A percentile compares a stretch with the other conserved stretches of the same genome.
Evolutionary conservation across 495 filamentous ascomycete species (phyloP).

Genomic region (Aspergillus sclerotiicarbonarius): DNA sequence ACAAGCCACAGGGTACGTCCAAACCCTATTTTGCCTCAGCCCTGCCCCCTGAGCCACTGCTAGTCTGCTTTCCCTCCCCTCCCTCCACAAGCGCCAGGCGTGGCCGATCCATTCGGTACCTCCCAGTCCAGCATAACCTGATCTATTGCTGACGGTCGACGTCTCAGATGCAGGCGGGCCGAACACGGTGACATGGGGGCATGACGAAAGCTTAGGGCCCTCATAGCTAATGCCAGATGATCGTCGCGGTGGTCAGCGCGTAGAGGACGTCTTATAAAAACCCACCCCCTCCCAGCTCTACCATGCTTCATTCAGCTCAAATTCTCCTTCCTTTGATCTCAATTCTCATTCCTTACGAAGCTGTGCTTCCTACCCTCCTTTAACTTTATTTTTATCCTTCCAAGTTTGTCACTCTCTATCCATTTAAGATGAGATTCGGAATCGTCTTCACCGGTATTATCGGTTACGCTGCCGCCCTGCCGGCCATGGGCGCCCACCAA

Average conservation of each 20-base stretch:
- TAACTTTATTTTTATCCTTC: background rate
- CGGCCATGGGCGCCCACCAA: background rate
- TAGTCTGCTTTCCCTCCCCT: background rate
- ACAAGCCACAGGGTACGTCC: too few species aligned
- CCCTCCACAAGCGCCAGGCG: background rate
- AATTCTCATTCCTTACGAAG: background rate
- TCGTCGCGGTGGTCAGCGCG: background rate
- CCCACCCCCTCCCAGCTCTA: background rate
- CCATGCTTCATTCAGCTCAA: background rate
- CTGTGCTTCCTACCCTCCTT: background rate
- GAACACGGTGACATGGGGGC: background rate
- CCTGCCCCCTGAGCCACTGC: too few species aligned
- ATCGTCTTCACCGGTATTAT: background rate
- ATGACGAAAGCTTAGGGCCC: constrained; percentile 3
- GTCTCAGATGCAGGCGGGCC: background rate
- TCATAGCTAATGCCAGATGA: background rate
- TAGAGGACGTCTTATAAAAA: background rate
- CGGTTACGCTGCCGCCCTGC: constrained; percentile 3
- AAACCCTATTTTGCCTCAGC: too few species aligned
- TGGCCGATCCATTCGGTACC: background rate
- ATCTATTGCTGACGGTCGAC: constrained; percentile 7
- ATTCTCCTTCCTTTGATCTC: background rate
- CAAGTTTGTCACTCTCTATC: background rate
- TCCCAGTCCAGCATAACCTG: background rate
- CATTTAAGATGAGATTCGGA: background rate